Percentiles rank a stretch among this genome's conserved stretches.
phyloP scores from a whole-genome alignment of 1,284 basidiomycete genomes.

The Apiotrichum domesticum region DNA sequence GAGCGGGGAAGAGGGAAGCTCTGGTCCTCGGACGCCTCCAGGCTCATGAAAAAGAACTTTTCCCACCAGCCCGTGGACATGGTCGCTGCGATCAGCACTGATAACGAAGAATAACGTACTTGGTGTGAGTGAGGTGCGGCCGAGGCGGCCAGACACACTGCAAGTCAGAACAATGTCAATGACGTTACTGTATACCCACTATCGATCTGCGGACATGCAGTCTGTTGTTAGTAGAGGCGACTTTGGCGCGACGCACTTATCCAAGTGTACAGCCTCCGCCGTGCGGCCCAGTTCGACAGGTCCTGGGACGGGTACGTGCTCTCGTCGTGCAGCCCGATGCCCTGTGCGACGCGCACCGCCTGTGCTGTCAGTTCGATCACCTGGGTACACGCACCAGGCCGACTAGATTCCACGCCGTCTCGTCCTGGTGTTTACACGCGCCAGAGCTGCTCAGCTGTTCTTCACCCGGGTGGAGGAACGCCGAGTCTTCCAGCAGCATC shows the following conservation, averaged over 20 bases:
- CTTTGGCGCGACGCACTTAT: slow-evolving; percentile 8
- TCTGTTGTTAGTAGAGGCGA: slow-evolving; percentile 7
- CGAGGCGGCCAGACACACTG: slow-evolving; percentile 17
- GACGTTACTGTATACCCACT: slow-evolving; percentile 5
- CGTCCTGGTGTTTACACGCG: slow-evolving; percentile 16
- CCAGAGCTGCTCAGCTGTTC: not conserved
- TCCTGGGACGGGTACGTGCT: slow-evolving; percentile 8
- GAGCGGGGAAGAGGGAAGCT: not conserved
- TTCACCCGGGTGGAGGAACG: not conserved
- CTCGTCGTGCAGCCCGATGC: slow-evolving; percentile 17
- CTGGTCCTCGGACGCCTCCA: not conserved
- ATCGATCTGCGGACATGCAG: slow-evolving; percentile 18
- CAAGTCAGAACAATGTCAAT: not conserved
- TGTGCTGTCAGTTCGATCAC: not conserved
- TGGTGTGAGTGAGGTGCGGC: slow-evolving; percentile 12
- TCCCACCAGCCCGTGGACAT: slow-evolving; percentile 21
- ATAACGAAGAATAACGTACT: not conserved
- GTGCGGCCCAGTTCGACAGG: slow-evolving; percentile 7
- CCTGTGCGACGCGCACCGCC: slow-evolving; percentile 19
- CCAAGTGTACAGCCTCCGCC: slow-evolving; percentile 14
- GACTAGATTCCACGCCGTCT: slow-evolving; percentile 18
- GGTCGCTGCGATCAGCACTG: not conserved
- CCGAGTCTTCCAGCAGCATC: slow-evolving; percentile 11
- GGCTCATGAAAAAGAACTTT: slow-evolving; percentile 3
- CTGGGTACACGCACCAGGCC: slow-evolving; percentile 9